These are phyloP conservation scores for Mortierella sp. DNA, from an alignment of 371 early-diverging fungal species.

Conservation along the genomic window DNA sequence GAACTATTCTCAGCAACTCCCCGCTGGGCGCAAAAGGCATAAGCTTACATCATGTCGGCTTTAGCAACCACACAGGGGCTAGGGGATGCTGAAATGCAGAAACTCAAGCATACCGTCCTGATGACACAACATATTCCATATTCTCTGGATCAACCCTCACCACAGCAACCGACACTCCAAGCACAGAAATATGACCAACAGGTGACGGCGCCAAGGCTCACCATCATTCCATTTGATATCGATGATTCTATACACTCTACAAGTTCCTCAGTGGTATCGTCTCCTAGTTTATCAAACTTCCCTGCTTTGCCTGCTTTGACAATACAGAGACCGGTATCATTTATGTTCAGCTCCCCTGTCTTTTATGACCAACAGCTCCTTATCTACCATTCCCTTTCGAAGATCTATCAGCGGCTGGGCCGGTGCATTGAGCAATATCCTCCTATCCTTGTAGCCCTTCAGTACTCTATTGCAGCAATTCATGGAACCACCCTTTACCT, in stretches of 20 bases:
- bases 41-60: conserved; percentile 25
- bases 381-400: conserved; percentile 27
- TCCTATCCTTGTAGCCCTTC: conserved; percentile 28
- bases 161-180: not conserved
- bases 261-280: conserved; percentile 39
- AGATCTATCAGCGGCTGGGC: conserved; percentile 23
- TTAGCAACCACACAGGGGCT: conserved; percentile 27
- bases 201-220: conserved; percentile 6
- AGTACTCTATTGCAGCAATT: conserved; percentile 43
- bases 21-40: conserved; percentile 28
- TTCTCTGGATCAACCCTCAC: conserved; percentile 4
- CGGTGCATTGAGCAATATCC: conserved; percentile 26
- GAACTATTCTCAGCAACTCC: conserved; percentile 11
- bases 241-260: not conserved
- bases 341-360: conserved; percentile 43
- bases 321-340: conserved; percentile 13
- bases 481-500: conserved; percentile 46
- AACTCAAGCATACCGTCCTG: not conserved
- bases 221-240: not conserved
- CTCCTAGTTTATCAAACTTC: conserved; percentile 24
- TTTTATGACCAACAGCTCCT: conserved; percentile 52
- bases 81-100: conserved; percentile 17
- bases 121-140: not conserved
- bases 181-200: not conserved
- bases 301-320: conserved; percentile 3